Evolutionary conservation across 176 grass and related monocot genomes (phyloP).

Genomic region (Oryza meyeriana): DNA sequence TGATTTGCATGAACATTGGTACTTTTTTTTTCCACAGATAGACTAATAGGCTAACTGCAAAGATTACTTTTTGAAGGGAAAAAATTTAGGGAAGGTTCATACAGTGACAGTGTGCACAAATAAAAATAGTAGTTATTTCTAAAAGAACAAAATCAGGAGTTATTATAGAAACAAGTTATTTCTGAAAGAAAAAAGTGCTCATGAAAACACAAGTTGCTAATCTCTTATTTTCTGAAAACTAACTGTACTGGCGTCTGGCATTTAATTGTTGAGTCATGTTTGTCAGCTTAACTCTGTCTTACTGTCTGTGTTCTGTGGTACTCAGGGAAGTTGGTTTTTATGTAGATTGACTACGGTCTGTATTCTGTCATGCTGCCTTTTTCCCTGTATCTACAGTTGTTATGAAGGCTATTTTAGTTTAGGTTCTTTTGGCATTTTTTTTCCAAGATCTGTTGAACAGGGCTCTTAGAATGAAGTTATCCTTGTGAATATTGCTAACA

Average conservation of each 20-base stretch:
- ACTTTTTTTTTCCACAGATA: not conserved
- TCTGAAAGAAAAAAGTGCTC: not conserved
- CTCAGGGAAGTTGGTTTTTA: not conserved
- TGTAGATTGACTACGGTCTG: not conserved
- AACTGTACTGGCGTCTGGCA: not conserved
- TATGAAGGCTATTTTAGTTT: not conserved
- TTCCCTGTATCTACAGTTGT: not conserved
- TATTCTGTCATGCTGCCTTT: too few relatives aligned
- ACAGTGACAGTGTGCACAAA: not conserved
- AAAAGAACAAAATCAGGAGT: too few relatives aligned
- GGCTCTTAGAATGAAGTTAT: not conserved
- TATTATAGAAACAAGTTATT: not conserved
- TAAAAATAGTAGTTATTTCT: not conserved
- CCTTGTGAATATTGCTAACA: not conserved
- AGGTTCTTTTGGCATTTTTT: not conserved
- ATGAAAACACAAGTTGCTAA: too few relatives aligned
- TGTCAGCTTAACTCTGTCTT: not conserved
- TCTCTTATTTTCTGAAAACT: too few relatives aligned
- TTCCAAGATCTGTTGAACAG: not conserved
- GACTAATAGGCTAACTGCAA: not conserved
- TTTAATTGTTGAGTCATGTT: conserved; percentile 2
- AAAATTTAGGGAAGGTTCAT: not conserved
- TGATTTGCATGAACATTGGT: not conserved
- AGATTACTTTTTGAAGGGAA: not conserved
- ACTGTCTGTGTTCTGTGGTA: not conserved